phyloP scores from a whole-genome alignment of 768 basidiomycete genomes.

The Boletus tomentosulus region DNA sequence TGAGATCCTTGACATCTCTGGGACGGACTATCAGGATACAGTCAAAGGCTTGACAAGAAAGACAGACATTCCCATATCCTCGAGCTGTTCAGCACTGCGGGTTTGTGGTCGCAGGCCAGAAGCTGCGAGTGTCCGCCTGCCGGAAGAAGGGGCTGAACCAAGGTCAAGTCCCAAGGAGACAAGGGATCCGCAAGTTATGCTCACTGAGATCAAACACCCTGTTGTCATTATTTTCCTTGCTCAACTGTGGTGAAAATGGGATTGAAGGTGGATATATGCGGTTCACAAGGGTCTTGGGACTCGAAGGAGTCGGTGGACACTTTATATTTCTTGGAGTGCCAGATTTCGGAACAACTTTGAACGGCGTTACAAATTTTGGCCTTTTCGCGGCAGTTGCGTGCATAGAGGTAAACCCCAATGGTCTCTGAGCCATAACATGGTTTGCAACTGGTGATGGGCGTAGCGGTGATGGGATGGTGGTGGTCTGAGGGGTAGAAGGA shows the following conservation, averaged over 20 bases:
- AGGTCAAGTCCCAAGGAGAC: not conserved
- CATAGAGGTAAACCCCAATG: slow-evolving; percentile 23
- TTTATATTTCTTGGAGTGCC: slow-evolving; percentile 23
- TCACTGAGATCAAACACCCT: slow-evolving; percentile 43
- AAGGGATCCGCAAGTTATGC: slow-evolving; percentile 11
- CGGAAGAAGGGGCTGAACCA: slow-evolving; percentile 29
- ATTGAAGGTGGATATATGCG: slow-evolving; percentile 25
- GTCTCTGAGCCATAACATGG: slow-evolving; percentile 10
- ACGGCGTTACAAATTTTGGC: slow-evolving; percentile 55
- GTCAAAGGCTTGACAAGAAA: not conserved
- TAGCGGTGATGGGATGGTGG: slow-evolving; percentile 29
- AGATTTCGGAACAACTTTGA: slow-evolving; percentile 51
- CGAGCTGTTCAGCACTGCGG: slow-evolving; percentile 40
- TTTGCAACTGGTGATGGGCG: slow-evolving; percentile 31
- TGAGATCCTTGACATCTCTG: slow-evolving; percentile 50
- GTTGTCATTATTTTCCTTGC: slow-evolving; percentile 5
- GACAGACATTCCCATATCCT: slow-evolving; percentile 51
- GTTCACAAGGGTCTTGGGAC: not conserved
- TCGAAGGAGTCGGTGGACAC: not conserved
- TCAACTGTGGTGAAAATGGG: slow-evolving; percentile 2
- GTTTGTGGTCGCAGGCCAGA: slow-evolving; percentile 51
- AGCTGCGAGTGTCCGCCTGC: slow-evolving; percentile 42
- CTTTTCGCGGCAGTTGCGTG: slow-evolving; percentile 30
- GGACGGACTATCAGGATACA: slow-evolving; percentile 1
- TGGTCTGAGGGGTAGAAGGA: slow-evolving; percentile 7